Evolutionary conservation across 768 basidiomycete species (phyloP).

Genomic region (Psilocybe subaeruginosa): DNA sequence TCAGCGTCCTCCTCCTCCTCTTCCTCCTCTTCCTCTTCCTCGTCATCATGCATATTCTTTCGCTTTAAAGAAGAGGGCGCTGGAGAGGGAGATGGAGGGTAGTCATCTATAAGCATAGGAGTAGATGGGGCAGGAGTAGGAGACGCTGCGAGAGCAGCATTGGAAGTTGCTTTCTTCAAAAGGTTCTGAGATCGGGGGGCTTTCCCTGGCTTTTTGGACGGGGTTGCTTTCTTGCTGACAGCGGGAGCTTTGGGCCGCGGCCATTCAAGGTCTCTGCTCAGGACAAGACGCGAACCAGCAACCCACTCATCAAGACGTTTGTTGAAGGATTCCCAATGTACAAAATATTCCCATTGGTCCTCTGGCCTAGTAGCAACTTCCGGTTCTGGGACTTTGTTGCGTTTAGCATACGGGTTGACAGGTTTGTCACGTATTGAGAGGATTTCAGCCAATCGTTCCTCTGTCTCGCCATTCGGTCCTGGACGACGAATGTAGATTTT

Average conservation of each 20-base stretch:
- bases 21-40: slow-evolving; percentile 58
- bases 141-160: slow-evolving; percentile 62
- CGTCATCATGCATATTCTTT: slow-evolving; percentile 67
- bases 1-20: slow-evolving; percentile 60
- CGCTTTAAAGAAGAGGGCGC: slow-evolving; percentile 64
- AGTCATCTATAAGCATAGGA: slow-evolving; percentile 43
- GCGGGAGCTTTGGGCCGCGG: slow-evolving; percentile 79
- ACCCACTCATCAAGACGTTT: slow-evolving; percentile 99
- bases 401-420: slow-evolving; percentile 58
- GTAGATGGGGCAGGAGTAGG: slow-evolving; percentile 64
- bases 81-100: slow-evolving; percentile 59
- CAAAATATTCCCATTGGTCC: slow-evolving; percentile 92
- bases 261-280: slow-evolving; percentile 91
- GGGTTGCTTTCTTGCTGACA: slow-evolving; percentile 55
- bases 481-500: slow-evolving; percentile 92
- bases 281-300: slow-evolving; percentile 80
- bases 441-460: slow-evolving; percentile 95
- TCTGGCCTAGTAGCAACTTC: slow-evolving; percentile 55
- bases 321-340: slow-evolving; percentile 99
- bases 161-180: slow-evolving; percentile 70
- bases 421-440: slow-evolving; percentile 92
- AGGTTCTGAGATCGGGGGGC: slow-evolving; percentile 60
- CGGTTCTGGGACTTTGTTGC: slow-evolving; percentile 44
- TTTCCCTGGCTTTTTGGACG: slow-evolving; percentile 55
- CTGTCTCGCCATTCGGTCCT: slow-evolving; percentile 69